These are phyloP conservation scores for Salvia splendens DNA, from an alignment of 257 asterid species.

Conservation along the genomic window DNA sequence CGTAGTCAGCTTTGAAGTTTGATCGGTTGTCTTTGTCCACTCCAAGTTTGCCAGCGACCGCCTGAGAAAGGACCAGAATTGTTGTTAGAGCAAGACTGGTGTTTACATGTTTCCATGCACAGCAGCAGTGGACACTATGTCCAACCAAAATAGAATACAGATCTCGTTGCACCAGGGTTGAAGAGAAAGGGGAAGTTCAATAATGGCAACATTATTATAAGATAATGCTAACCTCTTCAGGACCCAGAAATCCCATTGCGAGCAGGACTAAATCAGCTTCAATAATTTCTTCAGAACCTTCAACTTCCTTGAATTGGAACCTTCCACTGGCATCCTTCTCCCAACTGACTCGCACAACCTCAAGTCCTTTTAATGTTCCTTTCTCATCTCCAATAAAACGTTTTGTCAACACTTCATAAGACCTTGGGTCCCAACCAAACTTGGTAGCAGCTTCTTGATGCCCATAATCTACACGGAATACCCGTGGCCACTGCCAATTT, in stretches of 20 bases:
- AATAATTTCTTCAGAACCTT: slow-evolving; percentile 91
- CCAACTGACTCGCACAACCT: slow-evolving; percentile 78
- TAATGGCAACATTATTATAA: neutral
- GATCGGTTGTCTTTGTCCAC: slow-evolving; percentile 79
- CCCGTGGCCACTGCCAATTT: slow-evolving; percentile 82
- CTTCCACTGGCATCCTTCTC: slow-evolving; percentile 87
- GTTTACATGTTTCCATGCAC: neutral
- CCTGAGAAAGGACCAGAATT: slow-evolving; percentile 41
- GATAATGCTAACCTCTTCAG: slow-evolving; percentile 74
- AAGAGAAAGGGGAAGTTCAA: neutral
- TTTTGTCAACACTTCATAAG: slow-evolving; percentile 93
- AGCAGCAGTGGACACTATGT: too few species aligned
- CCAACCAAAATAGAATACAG: too few species aligned
- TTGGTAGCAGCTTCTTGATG: slow-evolving; percentile 92
- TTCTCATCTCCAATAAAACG: slow-evolving; percentile 81
- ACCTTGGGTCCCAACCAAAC: slow-evolving; percentile 94
- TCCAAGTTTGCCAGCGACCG: slow-evolving; percentile 76
- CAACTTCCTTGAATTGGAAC: slow-evolving; percentile 89
- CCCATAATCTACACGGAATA: slow-evolving; percentile 93
- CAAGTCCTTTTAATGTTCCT: slow-evolving; percentile 82
- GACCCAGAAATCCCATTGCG: slow-evolving; percentile 99
- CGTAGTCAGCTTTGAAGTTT: slow-evolving; percentile 90
- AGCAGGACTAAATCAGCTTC: slow-evolving; percentile 83
- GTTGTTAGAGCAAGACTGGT: neutral
- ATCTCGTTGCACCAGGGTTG: too few species aligned